Percentiles rank a stretch among this genome's conserved stretches.
Conservation (phyloP, 75 land plant species). For the Cryptomeria japonica region DNA sequence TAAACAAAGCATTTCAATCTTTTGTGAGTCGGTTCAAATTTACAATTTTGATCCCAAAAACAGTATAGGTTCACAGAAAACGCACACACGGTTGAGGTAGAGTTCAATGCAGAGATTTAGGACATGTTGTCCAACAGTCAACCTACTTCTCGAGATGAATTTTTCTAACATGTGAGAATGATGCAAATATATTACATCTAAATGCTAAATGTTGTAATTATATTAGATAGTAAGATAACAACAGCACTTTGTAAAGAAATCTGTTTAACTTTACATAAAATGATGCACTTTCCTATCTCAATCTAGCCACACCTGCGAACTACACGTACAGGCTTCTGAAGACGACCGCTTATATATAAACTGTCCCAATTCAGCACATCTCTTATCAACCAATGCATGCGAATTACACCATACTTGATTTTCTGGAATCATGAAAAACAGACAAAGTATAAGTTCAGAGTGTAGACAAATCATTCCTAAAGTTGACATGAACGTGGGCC, state of each 20-base stretch:
- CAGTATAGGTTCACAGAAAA: not conserved
- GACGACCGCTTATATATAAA: constrained; percentile 90
- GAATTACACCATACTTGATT: constrained; percentile 92
- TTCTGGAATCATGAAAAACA: constrained; percentile 33
- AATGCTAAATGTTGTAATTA: not conserved
- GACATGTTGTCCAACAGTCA: not conserved
- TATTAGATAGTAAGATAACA: not conserved
- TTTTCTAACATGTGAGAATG: not conserved
- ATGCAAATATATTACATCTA: not conserved
- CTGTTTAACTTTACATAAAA: not conserved
- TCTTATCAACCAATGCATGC: constrained; percentile 64
- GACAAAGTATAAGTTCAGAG: constrained; percentile 5
- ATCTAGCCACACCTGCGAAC: constrained; percentile 10
- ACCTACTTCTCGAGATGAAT: not conserved
- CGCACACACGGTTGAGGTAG: not conserved
- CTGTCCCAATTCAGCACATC: constrained; percentile 78
- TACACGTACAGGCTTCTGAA: constrained; percentile 90
- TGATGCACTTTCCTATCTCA: not conserved
- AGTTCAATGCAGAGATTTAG: not conserved
- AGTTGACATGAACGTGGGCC: not conserved
- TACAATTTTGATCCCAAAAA: not conserved
- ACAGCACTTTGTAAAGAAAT: not conserved
- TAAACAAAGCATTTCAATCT: not conserved
- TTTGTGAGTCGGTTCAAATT: not conserved
- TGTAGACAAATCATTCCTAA: not conserved